Conservation (phyloP, 192 early-diverging fungal species). For the Nowakowskiella sp. region DNA sequence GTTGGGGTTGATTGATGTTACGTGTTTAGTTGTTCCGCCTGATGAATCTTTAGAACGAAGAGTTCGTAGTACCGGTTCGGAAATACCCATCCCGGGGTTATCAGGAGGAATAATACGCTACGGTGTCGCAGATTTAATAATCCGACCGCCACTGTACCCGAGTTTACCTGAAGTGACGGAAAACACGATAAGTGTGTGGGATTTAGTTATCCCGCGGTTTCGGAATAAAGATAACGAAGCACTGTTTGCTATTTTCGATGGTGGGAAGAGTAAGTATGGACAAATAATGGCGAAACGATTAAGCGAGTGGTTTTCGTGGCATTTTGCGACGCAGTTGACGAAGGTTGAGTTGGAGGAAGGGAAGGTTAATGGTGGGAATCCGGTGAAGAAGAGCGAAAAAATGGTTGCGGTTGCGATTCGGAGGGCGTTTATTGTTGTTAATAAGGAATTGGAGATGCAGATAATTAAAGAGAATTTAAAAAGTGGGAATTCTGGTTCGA, state of each 20-base stretch:
- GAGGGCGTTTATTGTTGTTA: slow-evolving; percentile 72
- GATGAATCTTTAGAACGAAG: slow-evolving; percentile 76
- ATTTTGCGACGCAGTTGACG: slow-evolving; percentile 66
- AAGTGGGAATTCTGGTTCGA: slow-evolving; percentile 13
- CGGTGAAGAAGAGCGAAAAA: slow-evolving; percentile 39
- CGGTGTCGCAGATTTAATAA: slow-evolving; percentile 78
- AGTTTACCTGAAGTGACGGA: slow-evolving; percentile 14
- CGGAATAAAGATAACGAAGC: slow-evolving; percentile 79
- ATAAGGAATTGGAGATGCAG: slow-evolving; percentile 64
- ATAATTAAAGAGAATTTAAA: slow-evolving; percentile 11
- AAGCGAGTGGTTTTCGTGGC: slow-evolving; percentile 58
- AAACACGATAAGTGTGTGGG: slow-evolving; percentile 72
- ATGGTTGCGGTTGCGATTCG: slow-evolving; percentile 63
- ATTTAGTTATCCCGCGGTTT: slow-evolving; percentile 77
- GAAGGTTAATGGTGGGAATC: neutral
- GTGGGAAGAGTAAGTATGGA: slow-evolving; percentile 47
- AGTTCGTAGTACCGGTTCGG: slow-evolving; percentile 72
- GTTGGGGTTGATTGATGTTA: slow-evolving; percentile 86
- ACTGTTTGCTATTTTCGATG: slow-evolving; percentile 83
- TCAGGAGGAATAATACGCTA: slow-evolving; percentile 53
- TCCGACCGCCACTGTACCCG: slow-evolving; percentile 32
- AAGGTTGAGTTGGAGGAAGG: slow-evolving; percentile 38
- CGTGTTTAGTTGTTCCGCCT: slow-evolving; percentile 67
- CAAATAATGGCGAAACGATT: slow-evolving; percentile 52
- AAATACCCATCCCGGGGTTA: slow-evolving; percentile 53